These are phyloP conservation scores for Mrakia hoshinonis DNA, from an alignment of 768 basidiomycete species.

Conservation along the genomic window DNA sequence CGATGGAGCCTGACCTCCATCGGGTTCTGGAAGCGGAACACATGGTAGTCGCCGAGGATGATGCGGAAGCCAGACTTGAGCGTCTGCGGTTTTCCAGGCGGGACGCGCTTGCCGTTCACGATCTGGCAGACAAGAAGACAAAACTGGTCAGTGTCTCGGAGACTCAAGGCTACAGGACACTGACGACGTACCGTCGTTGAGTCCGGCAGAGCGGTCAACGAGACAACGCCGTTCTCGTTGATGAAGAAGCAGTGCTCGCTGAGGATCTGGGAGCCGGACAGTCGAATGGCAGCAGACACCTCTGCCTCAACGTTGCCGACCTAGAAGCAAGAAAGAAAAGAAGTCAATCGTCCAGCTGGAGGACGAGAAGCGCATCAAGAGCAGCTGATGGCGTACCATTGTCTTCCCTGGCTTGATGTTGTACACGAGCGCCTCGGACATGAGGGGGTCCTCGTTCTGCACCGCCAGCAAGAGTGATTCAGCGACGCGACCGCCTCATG, in stretches of 20 bases:
- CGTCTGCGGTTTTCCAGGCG: slow-evolving; percentile 65
- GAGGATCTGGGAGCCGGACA: slow-evolving; percentile 84
- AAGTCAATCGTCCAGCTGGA: background rate
- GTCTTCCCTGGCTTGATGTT: slow-evolving; percentile 81
- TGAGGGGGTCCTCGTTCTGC: slow-evolving; percentile 54
- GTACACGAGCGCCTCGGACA: slow-evolving; percentile 44
- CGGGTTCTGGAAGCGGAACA: slow-evolving; percentile 76
- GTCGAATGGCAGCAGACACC: slow-evolving; percentile 72
- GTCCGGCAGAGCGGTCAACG: slow-evolving; percentile 65
- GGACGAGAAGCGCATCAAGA: background rate
- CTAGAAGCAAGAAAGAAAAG: background rate
- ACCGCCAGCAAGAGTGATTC: background rate
- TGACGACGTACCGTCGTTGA: slow-evolving; percentile 78
- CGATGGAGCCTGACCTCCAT: slow-evolving; percentile 88
- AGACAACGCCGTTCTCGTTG: slow-evolving; percentile 74
- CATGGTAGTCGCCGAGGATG: slow-evolving; percentile 93
- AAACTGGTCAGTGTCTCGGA: too few species aligned
- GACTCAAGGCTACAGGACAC: slow-evolving; percentile 26
- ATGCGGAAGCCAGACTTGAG: slow-evolving; percentile 91
- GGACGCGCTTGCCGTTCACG: slow-evolving; percentile 83
- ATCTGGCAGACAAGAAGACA: slow-evolving; percentile 49
- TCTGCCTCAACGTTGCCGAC: slow-evolving; percentile 78
- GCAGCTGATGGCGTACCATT: slow-evolving; percentile 36
- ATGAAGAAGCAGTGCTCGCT: slow-evolving; percentile 90
- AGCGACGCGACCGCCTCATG: background rate